Evolutionary conservation across 805 yeast species (phyloP).

Genomic region (Wickerhamiella sorbophila): DNA sequence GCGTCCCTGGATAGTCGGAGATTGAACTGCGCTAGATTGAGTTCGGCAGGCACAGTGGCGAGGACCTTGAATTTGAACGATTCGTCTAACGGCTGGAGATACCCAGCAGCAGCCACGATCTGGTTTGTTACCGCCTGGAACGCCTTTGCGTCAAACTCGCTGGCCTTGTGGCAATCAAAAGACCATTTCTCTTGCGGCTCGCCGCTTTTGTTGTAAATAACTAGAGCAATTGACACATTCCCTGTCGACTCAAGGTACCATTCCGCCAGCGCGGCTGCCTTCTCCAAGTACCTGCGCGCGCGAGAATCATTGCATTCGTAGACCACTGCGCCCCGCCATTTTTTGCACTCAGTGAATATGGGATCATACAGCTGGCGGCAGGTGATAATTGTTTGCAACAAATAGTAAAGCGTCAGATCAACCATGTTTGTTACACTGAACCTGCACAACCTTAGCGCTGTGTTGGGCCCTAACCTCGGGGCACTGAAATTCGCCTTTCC

Average conservation of each 20-base stretch:
- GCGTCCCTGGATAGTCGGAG: neutral
- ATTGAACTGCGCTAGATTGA: neutral
- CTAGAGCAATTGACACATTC: neutral
- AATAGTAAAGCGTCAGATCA: neutral
- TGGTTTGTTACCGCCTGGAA: slow-evolving; percentile 1
- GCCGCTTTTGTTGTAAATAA: neutral
- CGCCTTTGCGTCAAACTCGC: neutral
- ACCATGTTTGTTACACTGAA: too few species aligned
- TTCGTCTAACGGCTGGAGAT: neutral
- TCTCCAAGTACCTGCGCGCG: neutral
- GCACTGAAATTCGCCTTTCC: too few species aligned
- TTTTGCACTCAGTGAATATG: neutral
- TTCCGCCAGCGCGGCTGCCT: neutral
- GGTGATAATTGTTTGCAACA: neutral
- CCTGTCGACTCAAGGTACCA: neutral
- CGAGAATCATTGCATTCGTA: neutral
- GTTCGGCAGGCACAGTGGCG: neutral
- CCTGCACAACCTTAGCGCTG: too few species aligned
- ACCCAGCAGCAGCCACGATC: neutral
- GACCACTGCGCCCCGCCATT: neutral
- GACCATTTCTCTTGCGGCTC: slow-evolving; percentile 1
- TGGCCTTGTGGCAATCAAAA: neutral
- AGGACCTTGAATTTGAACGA: neutral
- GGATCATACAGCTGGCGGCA: neutral
- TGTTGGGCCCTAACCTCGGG: too few species aligned